Conservation (phyloP, 306 rosid species). For the Hylodesmum podocarpum region DNA sequence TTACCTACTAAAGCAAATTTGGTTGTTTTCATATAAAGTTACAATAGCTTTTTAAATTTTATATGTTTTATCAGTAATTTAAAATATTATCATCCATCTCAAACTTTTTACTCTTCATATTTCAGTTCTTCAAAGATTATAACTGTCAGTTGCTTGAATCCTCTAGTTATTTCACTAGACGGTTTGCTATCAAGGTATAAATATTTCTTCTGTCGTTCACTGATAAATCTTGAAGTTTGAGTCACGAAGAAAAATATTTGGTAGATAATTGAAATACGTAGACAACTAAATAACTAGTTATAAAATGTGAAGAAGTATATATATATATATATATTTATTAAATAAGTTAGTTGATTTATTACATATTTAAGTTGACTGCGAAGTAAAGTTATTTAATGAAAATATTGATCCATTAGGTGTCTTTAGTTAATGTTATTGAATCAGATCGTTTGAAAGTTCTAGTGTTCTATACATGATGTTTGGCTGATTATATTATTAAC, state of each 20-base stretch:
- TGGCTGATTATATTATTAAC: background rate
- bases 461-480: background rate
- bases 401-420: background rate
- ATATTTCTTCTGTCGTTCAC: background rate
- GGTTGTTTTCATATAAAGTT: background rate
- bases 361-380: too few relatives aligned
- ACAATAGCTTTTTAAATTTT: background rate
- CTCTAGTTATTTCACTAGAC: constrained; percentile 70
- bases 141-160: constrained; percentile 77
- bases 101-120: background rate
- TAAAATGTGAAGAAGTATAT: too few relatives aligned
- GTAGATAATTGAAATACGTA: too few relatives aligned
- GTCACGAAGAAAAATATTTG: too few relatives aligned
- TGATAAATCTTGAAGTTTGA: too few relatives aligned
- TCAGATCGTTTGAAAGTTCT: background rate
- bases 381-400: too few relatives aligned
- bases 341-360: too few relatives aligned
- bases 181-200: constrained; percentile 73
- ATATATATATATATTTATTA: too few relatives aligned
- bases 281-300: too few relatives aligned
- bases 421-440: background rate
- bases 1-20: background rate
- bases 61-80: background rate
- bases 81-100: background rate
- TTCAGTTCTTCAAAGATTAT: constrained; percentile 77